Conservation (phyloP, 2,329 filamentous ascomycete genomes). For the Exophiala sp. region DNA sequence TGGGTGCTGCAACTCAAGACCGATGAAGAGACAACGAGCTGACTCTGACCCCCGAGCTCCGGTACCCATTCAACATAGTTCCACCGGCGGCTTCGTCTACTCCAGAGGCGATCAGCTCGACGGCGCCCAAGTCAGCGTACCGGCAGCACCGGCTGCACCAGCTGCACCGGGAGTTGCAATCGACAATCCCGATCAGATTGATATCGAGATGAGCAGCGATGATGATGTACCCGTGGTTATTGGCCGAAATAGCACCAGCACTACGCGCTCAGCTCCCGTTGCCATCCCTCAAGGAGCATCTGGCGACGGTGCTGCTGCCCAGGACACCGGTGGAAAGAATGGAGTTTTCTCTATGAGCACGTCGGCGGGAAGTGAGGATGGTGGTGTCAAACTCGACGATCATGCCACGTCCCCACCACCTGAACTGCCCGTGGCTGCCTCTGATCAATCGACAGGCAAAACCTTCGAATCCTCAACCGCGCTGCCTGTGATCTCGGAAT, state of each 20-base stretch:
- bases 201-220: constrained; percentile 56
- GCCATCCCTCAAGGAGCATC: background rate
- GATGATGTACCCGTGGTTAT: constrained; percentile 32
- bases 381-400: constrained; percentile 19
- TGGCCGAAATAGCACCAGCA: background rate
- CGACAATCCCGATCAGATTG: constrained; percentile 26
- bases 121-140: constrained; percentile 2
- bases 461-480: background rate
- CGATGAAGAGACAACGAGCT: constrained; percentile 19
- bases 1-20: constrained; percentile 21
- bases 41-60: background rate
- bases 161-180: background rate
- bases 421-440: background rate
- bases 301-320: background rate
- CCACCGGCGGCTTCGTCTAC: background rate
- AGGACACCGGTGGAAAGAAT: background rate
- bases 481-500: too few species aligned
- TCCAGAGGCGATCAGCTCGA: constrained; percentile 4
- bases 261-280: background rate
- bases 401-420: constrained; percentile 4
- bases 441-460: background rate
- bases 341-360: constrained; percentile 3
- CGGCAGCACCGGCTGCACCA: background rate
- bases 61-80: background rate
- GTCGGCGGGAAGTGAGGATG: constrained; percentile 24